These are phyloP conservation scores for Hymenoscyphus fructigenus DNA, from an alignment of 2,329 filamentous ascomycete genomes.

Conservation along the genomic window DNA sequence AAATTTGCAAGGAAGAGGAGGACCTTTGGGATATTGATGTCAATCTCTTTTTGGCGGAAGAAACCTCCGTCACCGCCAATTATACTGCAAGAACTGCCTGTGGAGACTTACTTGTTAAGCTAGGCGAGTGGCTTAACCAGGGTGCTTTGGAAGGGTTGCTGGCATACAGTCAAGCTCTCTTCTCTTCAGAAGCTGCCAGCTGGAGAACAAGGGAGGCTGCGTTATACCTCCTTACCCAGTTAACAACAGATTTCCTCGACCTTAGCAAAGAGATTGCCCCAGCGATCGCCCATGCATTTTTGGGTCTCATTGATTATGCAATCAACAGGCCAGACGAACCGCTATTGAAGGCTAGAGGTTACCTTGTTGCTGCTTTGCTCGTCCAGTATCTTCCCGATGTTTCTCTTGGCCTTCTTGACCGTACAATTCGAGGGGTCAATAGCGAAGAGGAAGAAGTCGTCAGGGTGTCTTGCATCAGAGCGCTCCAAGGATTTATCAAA, in stretches of 20 bases:
- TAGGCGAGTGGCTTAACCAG: conserved; percentile 83
- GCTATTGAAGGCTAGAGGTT: conserved; percentile 82
- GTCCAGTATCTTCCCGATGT: conserved; percentile 64
- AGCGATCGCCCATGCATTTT: conserved; percentile 69
- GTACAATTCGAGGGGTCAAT: conserved; percentile 72
- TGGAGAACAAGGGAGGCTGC: conserved; percentile 75
- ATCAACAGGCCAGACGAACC: conserved; percentile 68
- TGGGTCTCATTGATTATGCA: conserved; percentile 77
- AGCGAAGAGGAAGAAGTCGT: conserved; percentile 82
- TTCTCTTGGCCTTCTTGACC: conserved; percentile 65
- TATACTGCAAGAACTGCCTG: conserved; percentile 93
- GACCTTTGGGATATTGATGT: conserved; percentile 96
- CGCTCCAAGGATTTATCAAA: conserved; percentile 67
- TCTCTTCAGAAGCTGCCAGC: conserved; percentile 52
- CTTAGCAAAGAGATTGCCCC: conserved; percentile 68
- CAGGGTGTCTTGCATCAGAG: conserved; percentile 86
- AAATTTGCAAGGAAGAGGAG: conserved; percentile 90
- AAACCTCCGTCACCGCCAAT: conserved; percentile 91
- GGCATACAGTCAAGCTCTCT: conserved; percentile 72
- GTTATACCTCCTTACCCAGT: conserved; percentile 80
- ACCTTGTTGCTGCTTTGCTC: conserved; percentile 79
- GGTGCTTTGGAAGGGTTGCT: conserved; percentile 77
- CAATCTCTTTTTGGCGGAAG: conserved; percentile 91
- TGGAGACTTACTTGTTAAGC: conserved; percentile 87
- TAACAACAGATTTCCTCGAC: conserved; percentile 81